Conservation (phyloP, 257 asterid species). For the Verbascum thapsus region DNA sequence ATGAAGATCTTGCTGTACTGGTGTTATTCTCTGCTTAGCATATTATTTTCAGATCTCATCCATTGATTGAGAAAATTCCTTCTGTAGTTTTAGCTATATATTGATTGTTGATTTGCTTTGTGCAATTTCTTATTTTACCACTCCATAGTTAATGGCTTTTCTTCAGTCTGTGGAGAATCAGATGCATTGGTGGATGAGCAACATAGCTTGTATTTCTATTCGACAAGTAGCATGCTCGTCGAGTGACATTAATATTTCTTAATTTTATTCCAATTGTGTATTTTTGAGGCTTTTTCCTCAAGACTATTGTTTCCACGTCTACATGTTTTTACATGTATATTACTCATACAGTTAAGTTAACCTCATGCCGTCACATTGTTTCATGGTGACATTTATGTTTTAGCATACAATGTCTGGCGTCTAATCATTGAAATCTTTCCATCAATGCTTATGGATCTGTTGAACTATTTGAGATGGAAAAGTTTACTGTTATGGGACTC, state of each 20-base stretch:
- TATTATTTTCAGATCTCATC: conserved; percentile 13
- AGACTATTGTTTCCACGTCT: not conserved
- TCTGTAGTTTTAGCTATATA: not conserved
- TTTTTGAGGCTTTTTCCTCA: not conserved
- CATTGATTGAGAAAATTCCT: not conserved
- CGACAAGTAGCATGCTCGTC: not conserved
- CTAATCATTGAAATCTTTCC: not conserved
- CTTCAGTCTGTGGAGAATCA: conserved; percentile 1
- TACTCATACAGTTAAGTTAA: not conserved
- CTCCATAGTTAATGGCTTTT: not conserved
- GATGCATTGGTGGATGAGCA: not conserved
- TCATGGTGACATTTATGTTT: not conserved
- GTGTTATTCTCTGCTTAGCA: not conserved
- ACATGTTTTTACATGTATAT: not conserved
- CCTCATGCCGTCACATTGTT: not conserved
- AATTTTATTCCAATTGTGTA: not conserved
- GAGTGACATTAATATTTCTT: not conserved
- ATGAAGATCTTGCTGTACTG: conserved; percentile 3
- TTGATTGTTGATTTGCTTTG: not conserved
- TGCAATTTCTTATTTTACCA: not conserved
- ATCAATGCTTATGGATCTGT: not conserved
- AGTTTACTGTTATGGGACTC: not conserved
- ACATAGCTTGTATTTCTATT: not conserved
- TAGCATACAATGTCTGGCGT: no score
- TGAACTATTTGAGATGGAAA: not conserved